Conservation (phyloP, 2,329 filamentous ascomycete genomes). For the Trichoderma hamatum region DNA sequence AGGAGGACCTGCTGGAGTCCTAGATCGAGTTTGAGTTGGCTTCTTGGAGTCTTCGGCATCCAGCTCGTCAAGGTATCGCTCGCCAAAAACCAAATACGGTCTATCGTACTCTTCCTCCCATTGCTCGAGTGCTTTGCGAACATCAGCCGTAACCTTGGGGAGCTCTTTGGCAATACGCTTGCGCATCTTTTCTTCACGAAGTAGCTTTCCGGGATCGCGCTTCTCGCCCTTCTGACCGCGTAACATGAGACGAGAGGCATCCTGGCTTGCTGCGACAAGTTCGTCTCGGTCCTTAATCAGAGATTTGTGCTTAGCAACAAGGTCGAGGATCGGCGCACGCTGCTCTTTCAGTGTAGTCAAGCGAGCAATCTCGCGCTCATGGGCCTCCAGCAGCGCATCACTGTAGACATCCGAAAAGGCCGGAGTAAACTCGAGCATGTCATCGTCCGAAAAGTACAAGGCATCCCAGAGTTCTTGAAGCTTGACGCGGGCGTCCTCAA, state of each 20-base stretch:
- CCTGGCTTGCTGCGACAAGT: conserved; percentile 86
- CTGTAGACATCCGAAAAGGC: conserved; percentile 97
- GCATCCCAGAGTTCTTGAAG: conserved; percentile 95
- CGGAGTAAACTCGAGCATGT: conserved; percentile 97
- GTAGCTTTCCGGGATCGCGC: conserved; percentile 88
- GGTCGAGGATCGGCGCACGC: conserved; percentile 77
- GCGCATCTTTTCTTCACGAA: conserved; percentile 97
- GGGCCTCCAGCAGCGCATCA: conserved; percentile 90
- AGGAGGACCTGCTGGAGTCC: conserved; percentile 70
- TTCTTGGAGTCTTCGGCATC: conserved; percentile 63
- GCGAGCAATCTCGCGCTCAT: conserved; percentile 85
- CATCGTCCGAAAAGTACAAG: conserved; percentile 93
- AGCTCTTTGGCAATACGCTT: conserved; percentile 96
- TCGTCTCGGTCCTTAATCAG: conserved; percentile 86
- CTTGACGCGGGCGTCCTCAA: conserved; percentile 88
- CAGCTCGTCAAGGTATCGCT: conserved; percentile 86
- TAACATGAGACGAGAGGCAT: conserved; percentile 89
- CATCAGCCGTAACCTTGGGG: conserved; percentile 84
- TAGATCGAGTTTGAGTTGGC: conserved; percentile 62
- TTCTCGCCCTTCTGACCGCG: conserved; percentile 92
- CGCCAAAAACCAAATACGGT: conserved; percentile 89
- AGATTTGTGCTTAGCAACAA: conserved; percentile 81
- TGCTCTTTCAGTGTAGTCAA: conserved; percentile 84
- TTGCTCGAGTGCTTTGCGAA: conserved; percentile 76
- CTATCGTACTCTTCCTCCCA: conserved; percentile 96